These are phyloP conservation scores for Cladophialophora yegresii DNA, from an alignment of 2,329 filamentous ascomycete species.

Conservation along the genomic window DNA sequence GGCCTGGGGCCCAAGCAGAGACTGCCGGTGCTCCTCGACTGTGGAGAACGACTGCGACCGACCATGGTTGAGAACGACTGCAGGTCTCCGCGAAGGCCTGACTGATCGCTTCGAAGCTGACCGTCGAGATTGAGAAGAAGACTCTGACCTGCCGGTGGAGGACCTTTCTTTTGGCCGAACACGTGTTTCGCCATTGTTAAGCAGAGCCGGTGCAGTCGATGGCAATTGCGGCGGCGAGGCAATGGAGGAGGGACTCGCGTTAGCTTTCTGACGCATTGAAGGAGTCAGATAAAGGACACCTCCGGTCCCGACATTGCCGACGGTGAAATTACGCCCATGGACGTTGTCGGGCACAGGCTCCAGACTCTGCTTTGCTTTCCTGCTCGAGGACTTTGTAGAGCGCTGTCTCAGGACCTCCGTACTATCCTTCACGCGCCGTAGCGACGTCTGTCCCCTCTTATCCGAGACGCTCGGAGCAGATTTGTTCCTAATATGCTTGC, in stretches of 20 bases:
- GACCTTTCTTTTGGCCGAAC: not conserved
- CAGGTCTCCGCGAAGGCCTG: constrained; percentile 3
- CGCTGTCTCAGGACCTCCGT: constrained; percentile 52
- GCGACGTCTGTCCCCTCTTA: constrained; percentile 42
- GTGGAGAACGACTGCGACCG: constrained; percentile 70
- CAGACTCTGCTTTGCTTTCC: constrained; percentile 56
- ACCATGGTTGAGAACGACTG: constrained; percentile 32
- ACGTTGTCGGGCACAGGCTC: constrained; percentile 65
- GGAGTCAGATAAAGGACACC: constrained; percentile 74
- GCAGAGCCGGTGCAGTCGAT: constrained; percentile 48
- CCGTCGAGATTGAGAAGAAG: constrained; percentile 17
- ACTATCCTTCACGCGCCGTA: constrained; percentile 53
- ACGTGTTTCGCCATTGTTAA: constrained; percentile 34
- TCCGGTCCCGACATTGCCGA: constrained; percentile 80
- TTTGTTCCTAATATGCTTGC: constrained; percentile 33
- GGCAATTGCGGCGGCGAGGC: constrained; percentile 55
- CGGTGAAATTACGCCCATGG: constrained; percentile 72
- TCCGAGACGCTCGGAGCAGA: constrained; percentile 31
- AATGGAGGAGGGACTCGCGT: constrained; percentile 41
- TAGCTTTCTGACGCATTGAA: constrained; percentile 52
- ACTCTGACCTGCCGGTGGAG: constrained; percentile 15
- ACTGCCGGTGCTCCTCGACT: constrained; percentile 61
- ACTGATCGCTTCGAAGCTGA: constrained; percentile 17
- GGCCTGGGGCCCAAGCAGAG: constrained; percentile 48
- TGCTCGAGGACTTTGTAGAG: constrained; percentile 49